Conservation (phyloP, 2,329 filamentous ascomycete genomes). For the Colletotrichum incanum region DNA sequence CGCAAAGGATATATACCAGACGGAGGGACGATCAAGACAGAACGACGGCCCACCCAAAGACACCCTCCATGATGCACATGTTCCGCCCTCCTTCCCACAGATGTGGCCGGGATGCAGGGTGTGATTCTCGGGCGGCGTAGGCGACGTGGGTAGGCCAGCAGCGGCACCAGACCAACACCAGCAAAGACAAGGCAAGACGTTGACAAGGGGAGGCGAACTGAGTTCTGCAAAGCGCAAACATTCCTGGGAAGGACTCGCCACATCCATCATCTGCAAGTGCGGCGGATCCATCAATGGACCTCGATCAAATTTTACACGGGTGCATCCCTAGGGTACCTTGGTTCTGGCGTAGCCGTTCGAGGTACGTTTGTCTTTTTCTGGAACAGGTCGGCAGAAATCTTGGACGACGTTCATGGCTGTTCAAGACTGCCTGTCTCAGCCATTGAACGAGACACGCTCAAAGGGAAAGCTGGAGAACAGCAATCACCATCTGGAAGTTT, state of each 20-base stretch:
- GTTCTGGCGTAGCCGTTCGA: neutral
- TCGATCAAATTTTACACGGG: constrained; percentile 22
- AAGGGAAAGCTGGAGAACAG: too few relatives aligned
- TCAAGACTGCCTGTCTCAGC: neutral
- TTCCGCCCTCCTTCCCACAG: neutral
- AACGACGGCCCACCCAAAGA: neutral
- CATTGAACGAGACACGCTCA: neutral
- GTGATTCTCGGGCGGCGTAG: constrained; percentile 11
- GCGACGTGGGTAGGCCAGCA: constrained; percentile 1
- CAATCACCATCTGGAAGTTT: neutral
- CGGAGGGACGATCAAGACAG: constrained; percentile 5
- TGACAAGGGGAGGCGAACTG: constrained; percentile 19
- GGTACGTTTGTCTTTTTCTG: neutral
- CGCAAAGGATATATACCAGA: constrained; percentile 37
- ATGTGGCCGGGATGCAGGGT: constrained; percentile 3
- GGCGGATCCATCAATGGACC: constrained; percentile 12
- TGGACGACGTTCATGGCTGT: neutral
- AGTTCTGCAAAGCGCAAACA: constrained; percentile 35
- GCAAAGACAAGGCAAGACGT: neutral
- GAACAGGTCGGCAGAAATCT: neutral
- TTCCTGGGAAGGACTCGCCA: constrained; percentile 22
- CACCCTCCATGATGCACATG: constrained; percentile 9
- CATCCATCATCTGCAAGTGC: constrained; percentile 21
- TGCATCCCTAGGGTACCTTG: neutral
- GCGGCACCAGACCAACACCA: constrained; percentile 24